Conservation (phyloP, 164 flowering plant species). For the Echeveria elegans region DNA sequence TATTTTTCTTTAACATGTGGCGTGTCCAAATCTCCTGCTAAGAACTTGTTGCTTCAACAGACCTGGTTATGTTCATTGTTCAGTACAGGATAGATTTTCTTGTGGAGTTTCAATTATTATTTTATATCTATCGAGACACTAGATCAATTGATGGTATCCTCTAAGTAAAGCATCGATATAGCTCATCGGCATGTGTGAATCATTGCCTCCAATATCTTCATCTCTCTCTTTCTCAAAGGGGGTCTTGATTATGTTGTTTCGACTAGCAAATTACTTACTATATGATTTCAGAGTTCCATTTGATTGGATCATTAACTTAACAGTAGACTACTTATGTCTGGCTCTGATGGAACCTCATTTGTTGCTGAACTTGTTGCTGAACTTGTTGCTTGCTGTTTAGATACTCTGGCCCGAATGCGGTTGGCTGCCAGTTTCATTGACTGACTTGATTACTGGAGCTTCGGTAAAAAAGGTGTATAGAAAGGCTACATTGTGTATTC, state of each 20-base stretch:
- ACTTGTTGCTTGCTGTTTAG: conserved; percentile 15
- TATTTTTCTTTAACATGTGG: no score
- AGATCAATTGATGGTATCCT: neutral
- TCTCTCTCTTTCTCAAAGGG: no score
- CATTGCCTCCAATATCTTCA: no score
- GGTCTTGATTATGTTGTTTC: no score
- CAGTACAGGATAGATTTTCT: neutral
- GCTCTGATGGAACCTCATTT: no score
- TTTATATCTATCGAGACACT: neutral
- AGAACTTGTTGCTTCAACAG: neutral
- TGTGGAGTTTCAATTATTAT: neutral
- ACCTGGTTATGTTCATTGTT: neutral
- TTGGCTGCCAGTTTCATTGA: conserved; percentile 83
- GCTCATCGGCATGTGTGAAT: neutral
- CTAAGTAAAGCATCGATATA: neutral
- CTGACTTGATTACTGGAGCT: conserved; percentile 32
- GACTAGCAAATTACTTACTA: no score
- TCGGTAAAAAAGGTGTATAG: conserved; percentile 47
- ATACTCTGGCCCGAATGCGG: conserved; percentile 52
- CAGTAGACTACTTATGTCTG: neutral
- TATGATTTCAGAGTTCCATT: neutral
- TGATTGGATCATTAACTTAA: neutral
- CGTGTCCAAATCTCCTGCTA: no score
- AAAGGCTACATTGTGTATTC: conserved; percentile 84
- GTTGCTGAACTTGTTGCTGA: conserved; percentile 7